These are phyloP conservation scores for Bolboschoenus planiculmis DNA, from an alignment of 176 grass and related monocot species.

Conservation along the genomic window DNA sequence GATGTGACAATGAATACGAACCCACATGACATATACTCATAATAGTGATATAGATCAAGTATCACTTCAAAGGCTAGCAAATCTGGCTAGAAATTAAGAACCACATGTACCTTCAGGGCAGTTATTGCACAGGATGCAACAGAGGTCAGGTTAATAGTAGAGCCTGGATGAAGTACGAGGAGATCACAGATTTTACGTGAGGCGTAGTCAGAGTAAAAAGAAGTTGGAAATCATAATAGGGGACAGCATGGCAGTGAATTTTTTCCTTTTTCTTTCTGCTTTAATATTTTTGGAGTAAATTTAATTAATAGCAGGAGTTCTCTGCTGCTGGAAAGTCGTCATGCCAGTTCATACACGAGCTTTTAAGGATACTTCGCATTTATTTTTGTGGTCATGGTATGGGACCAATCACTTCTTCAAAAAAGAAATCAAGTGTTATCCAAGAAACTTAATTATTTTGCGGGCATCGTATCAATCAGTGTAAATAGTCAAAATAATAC, in stretches of 20 bases:
- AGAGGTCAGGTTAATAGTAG: background rate
- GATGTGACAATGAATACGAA: too few relatives aligned
- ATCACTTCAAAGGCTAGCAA: background rate
- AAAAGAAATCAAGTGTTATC: background rate
- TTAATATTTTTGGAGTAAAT: background rate
- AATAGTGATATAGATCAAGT: background rate
- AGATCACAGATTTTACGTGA: constrained; percentile 6
- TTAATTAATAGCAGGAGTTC: background rate
- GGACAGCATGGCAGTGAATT: background rate
- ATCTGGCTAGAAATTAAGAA: background rate
- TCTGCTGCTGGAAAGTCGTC: constrained; percentile 21
- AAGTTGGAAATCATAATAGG: background rate
- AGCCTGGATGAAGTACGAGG: background rate
- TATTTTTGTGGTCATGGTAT: background rate
- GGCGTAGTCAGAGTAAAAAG: background rate
- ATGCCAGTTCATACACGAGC: background rate
- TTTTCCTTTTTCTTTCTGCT: background rate
- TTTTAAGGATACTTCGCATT: background rate
- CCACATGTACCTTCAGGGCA: background rate
- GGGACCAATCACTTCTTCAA: background rate
- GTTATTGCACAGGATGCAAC: background rate
- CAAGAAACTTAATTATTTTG: background rate
- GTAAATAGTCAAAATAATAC: background rate
- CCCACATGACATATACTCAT: background rate
- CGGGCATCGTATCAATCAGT: background rate